phyloP scores from a whole-genome alignment of 148 eudicot species.

The Camellia sinensis region DNA sequence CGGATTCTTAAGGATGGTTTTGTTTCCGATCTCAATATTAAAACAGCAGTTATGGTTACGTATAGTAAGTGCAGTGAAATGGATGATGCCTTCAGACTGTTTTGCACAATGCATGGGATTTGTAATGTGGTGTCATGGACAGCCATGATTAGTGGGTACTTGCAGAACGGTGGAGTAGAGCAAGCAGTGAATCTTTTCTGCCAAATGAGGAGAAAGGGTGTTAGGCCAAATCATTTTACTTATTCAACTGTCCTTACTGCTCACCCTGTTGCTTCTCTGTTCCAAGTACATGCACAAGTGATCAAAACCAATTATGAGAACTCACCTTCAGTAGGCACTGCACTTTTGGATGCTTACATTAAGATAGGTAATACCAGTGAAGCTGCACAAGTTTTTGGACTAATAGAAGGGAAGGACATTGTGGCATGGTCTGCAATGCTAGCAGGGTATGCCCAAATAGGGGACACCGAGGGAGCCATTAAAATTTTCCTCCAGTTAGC shows the following conservation, averaged over 20 bases:
- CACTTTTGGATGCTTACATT: conserved; percentile 74
- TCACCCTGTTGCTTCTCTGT: conserved; percentile 51
- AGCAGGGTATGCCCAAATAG: conserved; percentile 75
- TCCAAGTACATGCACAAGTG: conserved; percentile 72
- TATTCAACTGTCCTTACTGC: conserved; percentile 75
- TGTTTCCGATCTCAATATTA: conserved; percentile 47
- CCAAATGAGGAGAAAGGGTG: conserved; percentile 65
- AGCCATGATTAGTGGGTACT: conserved; percentile 81
- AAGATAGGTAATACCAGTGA: conserved; percentile 58
- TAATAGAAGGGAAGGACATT: conserved; percentile 61
- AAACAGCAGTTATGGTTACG: conserved; percentile 76
- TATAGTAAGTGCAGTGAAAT: conserved; percentile 60
- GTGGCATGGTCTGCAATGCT: conserved; percentile 97
- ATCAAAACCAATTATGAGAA: conserved; percentile 60
- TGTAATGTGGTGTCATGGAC: conserved; percentile 90
- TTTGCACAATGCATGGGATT: conserved; percentile 39
- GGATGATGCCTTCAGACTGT: conserved; percentile 68
- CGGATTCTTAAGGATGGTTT: conserved; percentile 56
- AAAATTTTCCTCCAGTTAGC: conserved; percentile 47
- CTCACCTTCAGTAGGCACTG: conserved; percentile 79
- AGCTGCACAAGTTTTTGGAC: conserved; percentile 66
- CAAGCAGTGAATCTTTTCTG: conserved; percentile 57
- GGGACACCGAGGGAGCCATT: conserved; percentile 66
- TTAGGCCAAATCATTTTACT: conserved; percentile 75
- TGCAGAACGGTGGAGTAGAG: conserved; percentile 55